Conservation (phyloP, 768 basidiomycete species). For the Tricholoma sp. region DNA sequence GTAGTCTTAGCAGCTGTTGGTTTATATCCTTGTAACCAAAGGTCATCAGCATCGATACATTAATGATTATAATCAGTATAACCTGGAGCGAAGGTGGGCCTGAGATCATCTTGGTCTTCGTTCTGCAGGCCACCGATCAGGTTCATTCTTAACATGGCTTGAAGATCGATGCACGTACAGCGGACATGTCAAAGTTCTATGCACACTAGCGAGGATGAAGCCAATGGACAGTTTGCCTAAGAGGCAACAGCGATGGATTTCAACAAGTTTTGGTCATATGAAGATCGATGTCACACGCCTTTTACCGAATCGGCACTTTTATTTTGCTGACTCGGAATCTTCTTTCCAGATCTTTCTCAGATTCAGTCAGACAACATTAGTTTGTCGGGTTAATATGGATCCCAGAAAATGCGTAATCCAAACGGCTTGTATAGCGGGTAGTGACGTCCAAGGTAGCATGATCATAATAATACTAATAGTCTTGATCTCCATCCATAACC, state of each 20-base stretch:
- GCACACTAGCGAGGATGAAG: not conserved
- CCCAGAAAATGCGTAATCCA: too few relatives aligned
- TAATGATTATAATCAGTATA: slow-evolving; percentile 5
- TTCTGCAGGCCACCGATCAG: slow-evolving; percentile 24
- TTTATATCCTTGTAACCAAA: slow-evolving; percentile 61
- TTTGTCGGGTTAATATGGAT: too few relatives aligned
- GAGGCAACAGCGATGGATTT: not conserved
- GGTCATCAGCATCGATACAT: slow-evolving; percentile 7
- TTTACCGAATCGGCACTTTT: not conserved
- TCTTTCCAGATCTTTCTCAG: too few relatives aligned
- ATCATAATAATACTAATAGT: too few relatives aligned
- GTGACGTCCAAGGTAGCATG: not conserved
- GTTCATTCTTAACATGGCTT: not conserved
- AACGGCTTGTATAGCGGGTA: too few relatives aligned
- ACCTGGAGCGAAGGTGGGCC: slow-evolving; percentile 68
- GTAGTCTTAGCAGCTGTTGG: slow-evolving; percentile 60
- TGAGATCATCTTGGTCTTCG: slow-evolving; percentile 70
- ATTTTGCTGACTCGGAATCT: not conserved
- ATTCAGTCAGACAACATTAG: too few relatives aligned
- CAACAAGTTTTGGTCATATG: not conserved
- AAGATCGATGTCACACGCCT: not conserved
- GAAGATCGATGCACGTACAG: slow-evolving; percentile 28
- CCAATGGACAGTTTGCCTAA: not conserved
- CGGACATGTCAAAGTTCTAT: slow-evolving; percentile 41
- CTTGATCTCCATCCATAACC: not conserved